Evolutionary conservation across 1,284 basidiomycete species (phyloP).

Genomic region (Exobasidium rhododendri): DNA sequence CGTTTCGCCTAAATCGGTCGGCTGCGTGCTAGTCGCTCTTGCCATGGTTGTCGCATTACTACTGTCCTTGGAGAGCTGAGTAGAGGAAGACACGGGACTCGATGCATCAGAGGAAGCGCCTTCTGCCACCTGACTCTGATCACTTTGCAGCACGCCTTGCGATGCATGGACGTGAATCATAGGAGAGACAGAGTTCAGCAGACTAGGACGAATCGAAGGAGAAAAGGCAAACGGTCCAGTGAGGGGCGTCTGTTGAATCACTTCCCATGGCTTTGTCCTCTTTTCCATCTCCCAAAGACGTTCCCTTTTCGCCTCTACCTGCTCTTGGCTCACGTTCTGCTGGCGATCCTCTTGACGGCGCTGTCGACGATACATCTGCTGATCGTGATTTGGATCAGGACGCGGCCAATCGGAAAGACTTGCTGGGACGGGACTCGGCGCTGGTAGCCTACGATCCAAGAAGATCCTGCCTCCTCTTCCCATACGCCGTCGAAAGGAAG

Average conservation of each 20-base stretch:
- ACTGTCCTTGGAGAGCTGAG: slow-evolving; percentile 26
- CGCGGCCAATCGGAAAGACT: slow-evolving; percentile 47
- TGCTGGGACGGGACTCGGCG: slow-evolving; percentile 47
- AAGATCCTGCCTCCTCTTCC: slow-evolving; percentile 52
- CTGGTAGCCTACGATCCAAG: slow-evolving; percentile 46
- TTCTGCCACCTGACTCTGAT: slow-evolving; percentile 15
- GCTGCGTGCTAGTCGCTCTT: slow-evolving; percentile 2
- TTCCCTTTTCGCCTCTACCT: neutral
- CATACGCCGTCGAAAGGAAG: slow-evolving; percentile 50
- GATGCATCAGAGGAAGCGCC: slow-evolving; percentile 33
- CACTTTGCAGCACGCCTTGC: neutral
- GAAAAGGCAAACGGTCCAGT: slow-evolving; percentile 45
- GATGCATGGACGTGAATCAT: neutral
- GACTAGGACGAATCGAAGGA: slow-evolving; percentile 32
- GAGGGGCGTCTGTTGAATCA: slow-evolving; percentile 9
- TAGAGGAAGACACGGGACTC: slow-evolving; percentile 42
- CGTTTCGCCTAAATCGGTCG: slow-evolving; percentile 13
- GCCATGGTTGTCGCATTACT: neutral
- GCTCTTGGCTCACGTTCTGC: neutral
- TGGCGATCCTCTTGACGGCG: neutral
- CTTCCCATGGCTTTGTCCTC: slow-evolving; percentile 1
- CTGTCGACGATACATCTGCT: neutral
- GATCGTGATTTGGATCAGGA: slow-evolving; percentile 1
- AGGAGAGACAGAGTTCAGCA: slow-evolving; percentile 25
- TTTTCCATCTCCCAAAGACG: neutral